phyloP scores from a whole-genome alignment of 1,139 yeast species.

The Meyerozyma carpophila region DNA sequence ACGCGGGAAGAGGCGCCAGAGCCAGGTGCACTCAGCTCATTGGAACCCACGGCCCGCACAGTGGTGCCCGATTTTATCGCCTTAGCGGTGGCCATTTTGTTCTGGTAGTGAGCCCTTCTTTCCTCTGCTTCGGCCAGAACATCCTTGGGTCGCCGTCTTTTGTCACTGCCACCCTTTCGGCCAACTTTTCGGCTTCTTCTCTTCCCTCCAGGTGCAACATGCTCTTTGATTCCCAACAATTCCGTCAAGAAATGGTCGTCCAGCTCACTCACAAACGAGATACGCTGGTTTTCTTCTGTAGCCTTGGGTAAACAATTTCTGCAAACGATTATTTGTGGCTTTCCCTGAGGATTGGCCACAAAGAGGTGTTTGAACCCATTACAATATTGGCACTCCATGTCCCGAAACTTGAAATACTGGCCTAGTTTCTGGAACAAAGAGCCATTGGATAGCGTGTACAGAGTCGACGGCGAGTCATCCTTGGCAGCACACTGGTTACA shows the following conservation, averaged over 20 bases:
- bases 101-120: slow-evolving; percentile 34
- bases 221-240: slow-evolving; percentile 47
- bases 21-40: background rate
- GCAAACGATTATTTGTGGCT: slow-evolving; percentile 31
- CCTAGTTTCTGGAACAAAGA: slow-evolving; percentile 45
- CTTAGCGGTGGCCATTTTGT: slow-evolving; percentile 25
- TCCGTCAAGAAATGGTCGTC: slow-evolving; percentile 44
- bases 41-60: slow-evolving; percentile 36
- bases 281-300: slow-evolving; percentile 7
- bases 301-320: slow-evolving; percentile 31
- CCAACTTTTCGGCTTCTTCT: slow-evolving; percentile 20
- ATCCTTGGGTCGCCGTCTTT: slow-evolving; percentile 17
- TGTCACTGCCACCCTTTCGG: slow-evolving; percentile 20
- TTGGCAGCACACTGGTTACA: slow-evolving; percentile 46
- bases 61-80: slow-evolving; percentile 39
- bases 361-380: slow-evolving; percentile 33
- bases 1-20: slow-evolving; percentile 9
- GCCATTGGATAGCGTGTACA: slow-evolving; percentile 50
- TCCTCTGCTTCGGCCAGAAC: slow-evolving; percentile 31
- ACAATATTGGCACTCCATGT: slow-evolving; percentile 44
- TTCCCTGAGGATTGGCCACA: slow-evolving; percentile 24
- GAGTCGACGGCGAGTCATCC: slow-evolving; percentile 42
- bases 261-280: slow-evolving; percentile 37
- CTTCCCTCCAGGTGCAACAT: slow-evolving; percentile 17
- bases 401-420: slow-evolving; percentile 46